These are phyloP conservation scores for Rhodofomes roseus DNA, from an alignment of 1,284 basidiomycete species.

Conservation along the genomic window DNA sequence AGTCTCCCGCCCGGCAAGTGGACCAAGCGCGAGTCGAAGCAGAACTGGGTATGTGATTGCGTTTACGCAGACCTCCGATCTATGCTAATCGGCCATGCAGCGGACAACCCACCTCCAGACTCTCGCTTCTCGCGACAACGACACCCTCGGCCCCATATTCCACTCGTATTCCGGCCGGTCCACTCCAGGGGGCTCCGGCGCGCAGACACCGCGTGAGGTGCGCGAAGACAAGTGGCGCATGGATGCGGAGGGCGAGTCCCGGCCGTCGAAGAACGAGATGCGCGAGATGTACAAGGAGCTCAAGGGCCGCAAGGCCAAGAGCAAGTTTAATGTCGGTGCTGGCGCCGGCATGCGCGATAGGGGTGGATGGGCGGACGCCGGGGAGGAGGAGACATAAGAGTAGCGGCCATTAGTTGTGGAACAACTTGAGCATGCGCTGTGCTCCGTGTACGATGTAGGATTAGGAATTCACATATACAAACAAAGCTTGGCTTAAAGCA, in stretches of 20 bases:
- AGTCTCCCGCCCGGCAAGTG: constrained; percentile 76
- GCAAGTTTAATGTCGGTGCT: constrained; percentile 63
- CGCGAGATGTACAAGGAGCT: constrained; percentile 87
- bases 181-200: constrained; percentile 52
- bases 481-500: no score
- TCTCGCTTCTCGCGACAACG: constrained; percentile 39
- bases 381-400: constrained; percentile 5
- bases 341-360: constrained; percentile 55
- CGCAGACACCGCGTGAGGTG: constrained; percentile 74
- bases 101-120: constrained; percentile 54
- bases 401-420: no score
- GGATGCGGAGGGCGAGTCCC: constrained; percentile 49
- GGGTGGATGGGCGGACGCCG: constrained; percentile 24
- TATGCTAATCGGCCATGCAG: constrained; percentile 29
- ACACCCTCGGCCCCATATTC: constrained; percentile 30
- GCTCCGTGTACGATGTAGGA: no score
- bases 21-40: constrained; percentile 83
- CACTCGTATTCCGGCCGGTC: constrained; percentile 43
- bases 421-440: no score
- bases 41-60: constrained; percentile 66
- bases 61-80: background rate
- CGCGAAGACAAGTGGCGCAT: constrained; percentile 71
- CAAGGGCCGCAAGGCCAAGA: constrained; percentile 71
- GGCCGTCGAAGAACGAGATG: constrained; percentile 77
- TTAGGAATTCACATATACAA: no score